Evolutionary conservation across 1,139 yeast genomes (phyloP).

Genomic region (Kodamaea plutei): DNA sequence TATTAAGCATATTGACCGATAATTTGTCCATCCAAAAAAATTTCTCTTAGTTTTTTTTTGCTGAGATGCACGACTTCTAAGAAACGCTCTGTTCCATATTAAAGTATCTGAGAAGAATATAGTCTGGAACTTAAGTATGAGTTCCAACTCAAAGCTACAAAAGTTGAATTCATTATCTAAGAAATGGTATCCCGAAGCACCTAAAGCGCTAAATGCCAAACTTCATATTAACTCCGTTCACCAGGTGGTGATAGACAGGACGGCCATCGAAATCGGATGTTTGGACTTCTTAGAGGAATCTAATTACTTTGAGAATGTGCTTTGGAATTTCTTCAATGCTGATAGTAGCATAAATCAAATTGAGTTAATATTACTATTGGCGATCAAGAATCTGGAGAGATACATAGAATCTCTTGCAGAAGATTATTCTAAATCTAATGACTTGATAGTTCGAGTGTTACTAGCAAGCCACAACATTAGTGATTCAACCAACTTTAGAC

Average conservation of each 20-base stretch:
- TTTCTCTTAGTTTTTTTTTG: conserved; percentile 2
- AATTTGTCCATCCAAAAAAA: conserved; percentile 8
- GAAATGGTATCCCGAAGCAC: conserved; percentile 19
- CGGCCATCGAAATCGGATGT: conserved; percentile 5
- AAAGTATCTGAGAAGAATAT: no score
- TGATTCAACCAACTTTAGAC: not conserved
- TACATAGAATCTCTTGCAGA: no score
- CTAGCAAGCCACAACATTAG: not conserved
- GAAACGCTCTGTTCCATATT: no score
- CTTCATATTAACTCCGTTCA: conserved; percentile 21
- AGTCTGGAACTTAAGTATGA: no score
- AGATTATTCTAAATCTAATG: no score
- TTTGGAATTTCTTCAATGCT: conserved; percentile 39
- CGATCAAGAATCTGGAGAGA: not conserved
- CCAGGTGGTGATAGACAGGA: conserved; percentile 10
- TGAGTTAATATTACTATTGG: conserved; percentile 24
- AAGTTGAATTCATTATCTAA: conserved; percentile 9
- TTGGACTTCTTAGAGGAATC: conserved; percentile 18
- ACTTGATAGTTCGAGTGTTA: not conserved
- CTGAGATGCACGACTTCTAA: conserved; percentile 7
- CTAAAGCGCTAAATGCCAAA: conserved; percentile 15
- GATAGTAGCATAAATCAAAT: conserved; percentile 39
- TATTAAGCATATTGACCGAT: conserved; percentile 15
- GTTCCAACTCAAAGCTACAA: no score
- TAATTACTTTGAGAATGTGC: conserved; percentile 22